A percentile compares a stretch with the other conserved stretches of the same genome.
Evolutionary conservation across 2,329 filamentous ascomycete genomes (phyloP).

Genomic region (Nigrograna mackinnonii): DNA sequence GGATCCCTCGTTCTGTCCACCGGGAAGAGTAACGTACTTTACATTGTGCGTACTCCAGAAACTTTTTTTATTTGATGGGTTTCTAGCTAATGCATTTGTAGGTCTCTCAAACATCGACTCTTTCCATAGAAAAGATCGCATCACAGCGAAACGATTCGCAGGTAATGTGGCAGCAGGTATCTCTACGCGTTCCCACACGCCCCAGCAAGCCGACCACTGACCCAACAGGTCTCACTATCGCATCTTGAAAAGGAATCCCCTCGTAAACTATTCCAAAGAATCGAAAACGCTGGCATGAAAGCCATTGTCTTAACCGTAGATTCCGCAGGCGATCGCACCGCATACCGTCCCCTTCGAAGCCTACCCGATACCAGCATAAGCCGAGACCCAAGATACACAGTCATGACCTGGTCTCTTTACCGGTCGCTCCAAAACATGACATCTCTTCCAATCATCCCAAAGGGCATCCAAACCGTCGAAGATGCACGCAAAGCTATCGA

Average conservation of each 20-base stretch:
- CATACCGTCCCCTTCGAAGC: too few species aligned
- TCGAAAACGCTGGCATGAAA: conserved; percentile 40
- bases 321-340: conserved; percentile 42
- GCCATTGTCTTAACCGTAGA: conserved; percentile 47
- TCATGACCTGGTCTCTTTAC: neutral
- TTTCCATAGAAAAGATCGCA: conserved; percentile 35
- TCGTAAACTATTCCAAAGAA: conserved; percentile 31
- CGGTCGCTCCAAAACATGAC: conserved; percentile 26
- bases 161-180: conserved; percentile 38
- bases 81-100: too few species aligned
- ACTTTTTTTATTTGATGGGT: too few species aligned
- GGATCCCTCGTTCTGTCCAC: conserved; percentile 55
- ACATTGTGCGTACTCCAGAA: too few species aligned
- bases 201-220: too few species aligned
- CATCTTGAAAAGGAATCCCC: conserved; percentile 25
- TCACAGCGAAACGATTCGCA: conserved; percentile 26
- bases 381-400: too few species aligned
- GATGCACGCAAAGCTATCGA: conserved; percentile 34
- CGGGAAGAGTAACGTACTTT: conserved; percentile 53
- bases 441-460: conserved; percentile 33
- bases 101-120: conserved; percentile 38
- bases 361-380: too few species aligned
- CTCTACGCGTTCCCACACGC: too few species aligned
- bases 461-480: conserved; percentile 35
- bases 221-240: too few species aligned